Base-by-base conservation (phyloP, 2,329 filamentous ascomycete species). In the Ceratocystis lukuohia region DNA sequence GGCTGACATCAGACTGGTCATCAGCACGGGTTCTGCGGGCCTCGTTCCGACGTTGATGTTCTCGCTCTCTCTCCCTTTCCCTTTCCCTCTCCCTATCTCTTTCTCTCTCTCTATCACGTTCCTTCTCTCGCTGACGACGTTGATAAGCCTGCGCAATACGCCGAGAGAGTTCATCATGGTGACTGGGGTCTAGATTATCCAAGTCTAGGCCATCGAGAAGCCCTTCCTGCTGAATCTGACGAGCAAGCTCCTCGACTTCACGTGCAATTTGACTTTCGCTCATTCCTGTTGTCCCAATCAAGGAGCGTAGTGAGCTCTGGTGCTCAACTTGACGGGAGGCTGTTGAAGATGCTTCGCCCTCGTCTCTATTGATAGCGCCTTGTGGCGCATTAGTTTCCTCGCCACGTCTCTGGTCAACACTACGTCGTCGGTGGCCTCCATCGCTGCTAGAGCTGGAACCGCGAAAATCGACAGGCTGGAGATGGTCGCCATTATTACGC, bases 111-210 rank as follows among this genome's bases (percentile, higher is more conserved):
- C 75, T 69, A 73, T 76, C 37, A 70, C 70, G 7, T 70, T 70
- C 63, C 68, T 73, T 53, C 69, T 86, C 84, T 56, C 81, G 82
- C 72, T 95, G 90, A 37, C 90, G 82, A 69, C 89, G 82, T 67
- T 89, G 80, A 72, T 95, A 96, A 1, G 91, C 91, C 72, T 95
- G 89, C 1, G 91, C 92, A 71, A 97, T 96, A 68, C 88, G 86
- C 72, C 93, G 88, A 70, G 89, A 96, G 17, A 97, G 84, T 72
- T 95, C 90, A 72, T 96, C 91, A 73, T 96, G 91, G 71, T 91
- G 89, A 62, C 80, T 84, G 17, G 91, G 80, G 69, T 93, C 91
- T 65, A 96, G 85, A 69, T 92, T 92, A 71, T 94, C 89, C 66
- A 96, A 77, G 73, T 96, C 92, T 61, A 96, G 85, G 20, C 91